A percentile compares a stretch with the other conserved stretches of the same genome.
These are phyloP conservation scores for Sechiopsis laciniata DNA, from an alignment of 306 rosid genomes.

Conservation along the genomic window DNA sequence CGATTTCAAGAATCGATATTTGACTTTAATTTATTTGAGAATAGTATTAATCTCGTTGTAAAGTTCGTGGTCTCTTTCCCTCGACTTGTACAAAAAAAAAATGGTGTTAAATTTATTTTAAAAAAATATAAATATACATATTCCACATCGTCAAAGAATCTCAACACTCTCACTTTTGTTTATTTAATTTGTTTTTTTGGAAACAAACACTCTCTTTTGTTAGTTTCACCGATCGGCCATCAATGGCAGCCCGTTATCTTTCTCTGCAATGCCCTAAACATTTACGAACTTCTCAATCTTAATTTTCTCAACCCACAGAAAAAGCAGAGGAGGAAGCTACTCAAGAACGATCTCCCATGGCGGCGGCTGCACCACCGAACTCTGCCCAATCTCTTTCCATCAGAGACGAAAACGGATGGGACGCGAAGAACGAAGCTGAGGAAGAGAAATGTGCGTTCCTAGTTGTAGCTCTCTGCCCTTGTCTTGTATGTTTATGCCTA, in stretches of 20 bases:
- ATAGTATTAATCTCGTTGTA: too few species aligned
- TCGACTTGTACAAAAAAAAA: too few species aligned
- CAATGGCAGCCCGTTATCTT: neutral
- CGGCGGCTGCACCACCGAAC: slow-evolving; percentile 42
- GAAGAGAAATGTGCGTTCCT: slow-evolving; percentile 51
- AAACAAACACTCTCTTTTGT: neutral
- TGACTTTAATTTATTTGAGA: too few species aligned
- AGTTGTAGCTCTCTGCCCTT: slow-evolving; percentile 77
- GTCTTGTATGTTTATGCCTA: slow-evolving; percentile 65
- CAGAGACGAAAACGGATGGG: slow-evolving; percentile 34
- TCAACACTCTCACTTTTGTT: neutral
- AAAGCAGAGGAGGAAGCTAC: neutral
- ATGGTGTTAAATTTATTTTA: too few species aligned
- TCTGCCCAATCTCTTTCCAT: slow-evolving; percentile 41
- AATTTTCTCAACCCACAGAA: neutral
- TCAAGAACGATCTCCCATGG: slow-evolving; percentile 29
- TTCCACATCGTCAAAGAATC: neutral
- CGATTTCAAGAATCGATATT: too few species aligned
- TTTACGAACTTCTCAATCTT: neutral
- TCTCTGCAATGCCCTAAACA: neutral
- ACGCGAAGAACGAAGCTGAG: slow-evolving; percentile 29
- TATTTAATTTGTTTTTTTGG: too few species aligned
- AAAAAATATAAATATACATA: too few species aligned
- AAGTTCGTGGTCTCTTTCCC: too few species aligned
- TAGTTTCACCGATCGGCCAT: neutral